These are phyloP conservation scores for Moesziomyces sp. DNA, from an alignment of 1,284 basidiomycete genomes.

Conservation along the genomic window DNA sequence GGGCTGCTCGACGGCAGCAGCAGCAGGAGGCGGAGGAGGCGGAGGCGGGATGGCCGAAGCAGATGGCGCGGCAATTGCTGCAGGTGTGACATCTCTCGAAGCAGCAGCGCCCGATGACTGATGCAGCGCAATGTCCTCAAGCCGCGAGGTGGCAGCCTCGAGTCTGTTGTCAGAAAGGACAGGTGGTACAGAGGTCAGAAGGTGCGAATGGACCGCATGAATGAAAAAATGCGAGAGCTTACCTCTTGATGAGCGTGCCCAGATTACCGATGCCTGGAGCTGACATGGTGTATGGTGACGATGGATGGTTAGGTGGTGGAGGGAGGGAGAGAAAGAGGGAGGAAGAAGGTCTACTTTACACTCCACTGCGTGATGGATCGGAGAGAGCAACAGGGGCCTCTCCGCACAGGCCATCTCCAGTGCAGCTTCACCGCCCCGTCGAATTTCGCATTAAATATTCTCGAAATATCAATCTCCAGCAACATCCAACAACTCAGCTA, in stretches of 20 bases:
- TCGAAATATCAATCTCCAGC: no score
- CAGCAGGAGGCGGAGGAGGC: constrained; percentile 5
- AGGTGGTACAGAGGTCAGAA: constrained; percentile 3
- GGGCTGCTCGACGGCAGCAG: constrained; percentile 25
- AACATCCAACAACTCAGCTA: no score
- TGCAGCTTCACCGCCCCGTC: no score
- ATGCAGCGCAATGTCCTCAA: constrained; percentile 85
- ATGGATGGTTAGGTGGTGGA: constrained; percentile 11
- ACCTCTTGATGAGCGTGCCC: constrained; percentile 65
- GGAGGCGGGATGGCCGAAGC: constrained; percentile 23
- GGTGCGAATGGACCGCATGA: no score
- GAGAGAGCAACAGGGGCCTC: not conserved
- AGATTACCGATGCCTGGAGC: constrained; percentile 62
- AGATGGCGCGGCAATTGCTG: constrained; percentile 27
- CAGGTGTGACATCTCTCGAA: constrained; percentile 20
- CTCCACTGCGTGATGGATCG: not conserved
- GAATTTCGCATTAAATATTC: no score
- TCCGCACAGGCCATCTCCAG: constrained; percentile 13
- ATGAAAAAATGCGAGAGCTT: not conserved
- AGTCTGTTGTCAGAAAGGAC: constrained; percentile 37
- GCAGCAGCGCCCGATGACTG: constrained; percentile 23
- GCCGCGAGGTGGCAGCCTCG: constrained; percentile 90
- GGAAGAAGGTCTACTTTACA: no score
- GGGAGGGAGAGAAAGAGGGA: constrained; percentile 1
- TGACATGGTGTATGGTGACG: constrained; percentile 33